Evolutionary conservation across 805 yeast genomes (phyloP).

Genomic region (Hanseniaspora valbyensis): DNA sequence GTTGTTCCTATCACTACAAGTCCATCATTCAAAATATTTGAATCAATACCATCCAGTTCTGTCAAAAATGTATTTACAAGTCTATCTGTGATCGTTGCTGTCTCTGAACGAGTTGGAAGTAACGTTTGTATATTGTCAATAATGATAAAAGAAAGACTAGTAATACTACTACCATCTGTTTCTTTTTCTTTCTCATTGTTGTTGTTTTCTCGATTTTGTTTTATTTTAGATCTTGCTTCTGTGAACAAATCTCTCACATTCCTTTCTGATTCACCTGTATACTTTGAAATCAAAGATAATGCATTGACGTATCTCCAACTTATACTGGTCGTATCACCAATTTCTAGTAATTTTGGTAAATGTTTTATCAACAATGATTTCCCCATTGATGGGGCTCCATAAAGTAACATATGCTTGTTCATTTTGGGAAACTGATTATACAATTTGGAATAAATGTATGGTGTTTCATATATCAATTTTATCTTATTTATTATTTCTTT

Average conservation of each 20-base stretch:
- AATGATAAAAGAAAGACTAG: conserved; percentile 62
- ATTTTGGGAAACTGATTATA: neutral
- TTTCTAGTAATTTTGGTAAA: neutral
- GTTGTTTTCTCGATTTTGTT: conserved; percentile 34
- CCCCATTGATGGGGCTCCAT: conserved; percentile 12
- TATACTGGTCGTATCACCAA: neutral
- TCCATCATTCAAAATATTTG: conserved; percentile 42
- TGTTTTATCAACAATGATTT: conserved; percentile 4
- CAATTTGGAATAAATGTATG: neutral
- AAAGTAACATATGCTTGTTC: conserved; percentile 4
- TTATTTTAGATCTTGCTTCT: conserved; percentile 72
- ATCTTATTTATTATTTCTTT: neutral
- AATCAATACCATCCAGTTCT: conserved; percentile 99
- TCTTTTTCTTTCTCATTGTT: neutral
- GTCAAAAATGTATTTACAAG: conserved; percentile 95
- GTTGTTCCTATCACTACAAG: conserved; percentile 97
- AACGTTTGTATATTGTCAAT: conserved; percentile 95
- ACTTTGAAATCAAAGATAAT: conserved; percentile 7
- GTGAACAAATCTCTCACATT: conserved; percentile 87
- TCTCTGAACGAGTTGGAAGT: conserved; percentile 95
- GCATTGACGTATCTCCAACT: neutral
- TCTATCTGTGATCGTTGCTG: conserved; percentile 94
- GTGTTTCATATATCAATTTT: neutral
- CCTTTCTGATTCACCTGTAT: conserved; percentile 43
- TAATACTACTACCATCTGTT: neutral